These are phyloP conservation scores for Coniochaeta prunicola DNA, from an alignment of 2,329 filamentous ascomycete species.

Conservation along the genomic window DNA sequence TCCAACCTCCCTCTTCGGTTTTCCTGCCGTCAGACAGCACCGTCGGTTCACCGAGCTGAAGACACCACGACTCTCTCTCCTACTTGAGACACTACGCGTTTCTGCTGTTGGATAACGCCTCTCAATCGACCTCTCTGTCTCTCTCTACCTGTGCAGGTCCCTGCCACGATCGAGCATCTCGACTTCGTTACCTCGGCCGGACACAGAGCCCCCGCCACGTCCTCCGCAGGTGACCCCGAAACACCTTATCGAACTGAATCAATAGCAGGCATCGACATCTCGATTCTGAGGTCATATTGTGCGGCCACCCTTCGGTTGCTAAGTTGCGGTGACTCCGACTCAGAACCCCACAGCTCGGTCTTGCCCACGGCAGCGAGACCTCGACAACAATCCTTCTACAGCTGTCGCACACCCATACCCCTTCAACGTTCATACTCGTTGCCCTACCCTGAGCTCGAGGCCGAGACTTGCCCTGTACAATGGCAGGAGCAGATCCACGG, in stretches of 20 bases:
- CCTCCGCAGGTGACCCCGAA: neutral
- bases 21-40: neutral
- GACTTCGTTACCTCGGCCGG: neutral
- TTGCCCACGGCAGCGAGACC: neutral
- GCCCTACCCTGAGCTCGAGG: neutral
- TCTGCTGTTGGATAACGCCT: neutral
- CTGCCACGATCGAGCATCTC: neutral
- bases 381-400: neutral
- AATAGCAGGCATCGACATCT: neutral
- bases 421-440: neutral
- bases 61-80: neutral
- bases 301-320: neutral
- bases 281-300: neutral
- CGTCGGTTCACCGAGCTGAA: neutral
- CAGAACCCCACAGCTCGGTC: neutral
- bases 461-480: slow-evolving; percentile 25
- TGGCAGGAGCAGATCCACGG: slow-evolving; percentile 64
- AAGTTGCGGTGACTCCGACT: neutral
- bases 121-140: neutral
- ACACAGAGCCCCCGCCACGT: neutral
- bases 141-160: neutral
- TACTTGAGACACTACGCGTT: neutral
- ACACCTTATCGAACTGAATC: neutral
- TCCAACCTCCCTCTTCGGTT: neutral
- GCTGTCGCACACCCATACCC: neutral